Evolutionary conservation across 257 asterid species (phyloP), one percentile per base, ranked within the genome.

Genomic region (Mitragyna speciosa): DNA sequence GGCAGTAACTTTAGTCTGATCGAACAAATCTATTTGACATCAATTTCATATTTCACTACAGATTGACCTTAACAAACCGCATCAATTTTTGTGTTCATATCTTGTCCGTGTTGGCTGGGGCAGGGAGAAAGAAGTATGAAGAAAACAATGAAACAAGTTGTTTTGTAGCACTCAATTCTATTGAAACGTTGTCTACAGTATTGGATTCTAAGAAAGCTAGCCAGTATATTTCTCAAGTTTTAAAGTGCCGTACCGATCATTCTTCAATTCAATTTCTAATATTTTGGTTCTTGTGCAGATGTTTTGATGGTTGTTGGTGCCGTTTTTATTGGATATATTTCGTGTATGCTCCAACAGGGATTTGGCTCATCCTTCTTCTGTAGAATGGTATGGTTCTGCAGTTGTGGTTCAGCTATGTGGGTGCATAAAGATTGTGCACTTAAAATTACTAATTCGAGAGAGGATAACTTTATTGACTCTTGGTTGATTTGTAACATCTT

Each of bases 291-390:
- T 67, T 84, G 63, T 80, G 91, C 96, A 94, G 99, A 94, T 90
- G 86, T 96, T 88, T 81, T 92, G 77, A 85, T 96, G 97, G 96
- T 94, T 70, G 86, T 89, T 63, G 98, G 98, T 83, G 97, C 97
- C 76, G 87, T 96, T 80, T 61, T 94, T 49, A 78, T 89, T 19
- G 98, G 99, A 49, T 96, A 96, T 31, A 80, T 83, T 78, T 82
- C 88, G 11, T 90, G 97, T 90, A 81, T 87, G 87, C 92, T 94
- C 82, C 99, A 91, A 83, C 97, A 90, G 69, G 97, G 98, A 79
- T 88, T 94, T 76, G 98, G 97, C 77, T 89, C 97, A 54, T 84
- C 93, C n/a, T 75, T 87, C 85, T 81, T 82, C 84, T 83, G 93
- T 80, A 89, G 82, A 82, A 81, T 74, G 92, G 97, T 94, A 84